phyloP scores from a whole-genome alignment of 78 protist genomes.

The Dictyostelium capitatum region DNA sequence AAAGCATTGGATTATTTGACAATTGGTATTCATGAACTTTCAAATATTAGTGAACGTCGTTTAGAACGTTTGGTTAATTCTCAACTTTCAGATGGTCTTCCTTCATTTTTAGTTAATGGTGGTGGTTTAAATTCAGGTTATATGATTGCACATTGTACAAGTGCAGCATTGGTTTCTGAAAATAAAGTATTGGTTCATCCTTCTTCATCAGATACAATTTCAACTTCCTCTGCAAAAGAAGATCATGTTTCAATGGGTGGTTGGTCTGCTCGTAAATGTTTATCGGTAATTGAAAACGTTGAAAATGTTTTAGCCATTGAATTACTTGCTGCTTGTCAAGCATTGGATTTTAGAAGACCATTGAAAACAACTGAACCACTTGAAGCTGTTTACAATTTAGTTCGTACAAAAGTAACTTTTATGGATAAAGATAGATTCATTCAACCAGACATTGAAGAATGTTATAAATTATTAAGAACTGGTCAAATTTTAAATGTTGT shows the following conservation, averaged over 20 bases:
- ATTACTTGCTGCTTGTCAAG: conserved; percentile 93
- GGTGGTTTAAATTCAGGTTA: conserved; percentile 95
- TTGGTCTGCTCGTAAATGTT: conserved; percentile 88
- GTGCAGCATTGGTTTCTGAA: conserved; percentile 93
- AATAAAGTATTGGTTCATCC: conserved; percentile 96
- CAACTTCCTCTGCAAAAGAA: conserved; percentile 92
- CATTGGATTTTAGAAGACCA: conserved; percentile 85
- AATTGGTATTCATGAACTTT: conserved; percentile 90
- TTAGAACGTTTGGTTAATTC: conserved; percentile 90
- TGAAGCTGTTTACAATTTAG: conserved; percentile 82
- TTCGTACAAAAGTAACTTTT: conserved; percentile 81
- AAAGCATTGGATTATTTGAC: conserved; percentile 93
- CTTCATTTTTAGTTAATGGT: conserved; percentile 87
- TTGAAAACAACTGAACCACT: conserved; percentile 77
- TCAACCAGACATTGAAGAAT: conserved; percentile 87
- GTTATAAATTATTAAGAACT: conserved; percentile 46
- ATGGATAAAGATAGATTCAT: conserved; percentile 88
- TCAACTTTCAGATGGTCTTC: conserved; percentile 83
- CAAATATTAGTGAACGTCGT: conserved; percentile 91
- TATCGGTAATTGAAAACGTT: conserved; percentile 89
- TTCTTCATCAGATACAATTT: conserved; percentile 88
- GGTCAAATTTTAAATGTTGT: conserved; percentile 63
- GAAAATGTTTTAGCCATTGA: conserved; percentile 93
- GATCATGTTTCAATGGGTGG: conserved; percentile 96
- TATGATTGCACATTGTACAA: conserved; percentile 96